Conservation (phyloP, 2,329 filamentous ascomycete species). For the Fusarium anguioides region DNA sequence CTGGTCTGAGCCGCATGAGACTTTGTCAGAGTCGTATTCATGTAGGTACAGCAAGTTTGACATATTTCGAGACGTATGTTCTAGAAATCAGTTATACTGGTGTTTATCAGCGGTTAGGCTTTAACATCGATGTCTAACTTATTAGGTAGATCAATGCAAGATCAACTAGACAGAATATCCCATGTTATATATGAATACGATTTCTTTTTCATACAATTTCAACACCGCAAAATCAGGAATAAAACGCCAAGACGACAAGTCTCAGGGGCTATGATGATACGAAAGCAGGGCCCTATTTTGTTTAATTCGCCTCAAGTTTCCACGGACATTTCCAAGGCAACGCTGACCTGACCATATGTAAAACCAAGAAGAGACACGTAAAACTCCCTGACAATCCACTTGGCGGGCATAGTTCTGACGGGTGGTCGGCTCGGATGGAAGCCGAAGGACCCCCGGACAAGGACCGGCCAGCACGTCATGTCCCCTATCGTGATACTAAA, state of each 20-base stretch:
- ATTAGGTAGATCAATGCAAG: background rate
- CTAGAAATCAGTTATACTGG: background rate
- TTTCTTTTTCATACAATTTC: background rate
- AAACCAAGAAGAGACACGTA: conserved; percentile 11
- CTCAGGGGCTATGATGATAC: background rate
- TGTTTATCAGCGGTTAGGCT: conserved; percentile 11
- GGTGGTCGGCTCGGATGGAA: conserved; percentile 40
- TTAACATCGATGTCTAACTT: conserved; percentile 12
- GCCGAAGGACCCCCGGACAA: conserved; percentile 36
- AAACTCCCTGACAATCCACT: conserved; percentile 25
- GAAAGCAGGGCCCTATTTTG: background rate
- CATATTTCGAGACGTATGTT: background rate
- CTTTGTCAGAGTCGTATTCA: conserved; percentile 24
- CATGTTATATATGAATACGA: background rate
- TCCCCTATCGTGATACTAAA: conserved; percentile 18
- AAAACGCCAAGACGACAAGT: background rate
- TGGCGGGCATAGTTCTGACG: conserved; percentile 35
- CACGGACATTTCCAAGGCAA: conserved; percentile 5
- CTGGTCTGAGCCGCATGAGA: conserved; percentile 22
- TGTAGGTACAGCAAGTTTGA: conserved; percentile 25
- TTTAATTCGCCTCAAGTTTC: background rate
- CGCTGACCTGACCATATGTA: background rate
- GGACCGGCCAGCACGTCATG: conserved; percentile 42
- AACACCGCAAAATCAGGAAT: background rate
- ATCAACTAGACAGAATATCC: background rate